phyloP scores from a whole-genome alignment of 2,329 filamentous ascomycete species.

The Sporothrix variecibatus region DNA sequence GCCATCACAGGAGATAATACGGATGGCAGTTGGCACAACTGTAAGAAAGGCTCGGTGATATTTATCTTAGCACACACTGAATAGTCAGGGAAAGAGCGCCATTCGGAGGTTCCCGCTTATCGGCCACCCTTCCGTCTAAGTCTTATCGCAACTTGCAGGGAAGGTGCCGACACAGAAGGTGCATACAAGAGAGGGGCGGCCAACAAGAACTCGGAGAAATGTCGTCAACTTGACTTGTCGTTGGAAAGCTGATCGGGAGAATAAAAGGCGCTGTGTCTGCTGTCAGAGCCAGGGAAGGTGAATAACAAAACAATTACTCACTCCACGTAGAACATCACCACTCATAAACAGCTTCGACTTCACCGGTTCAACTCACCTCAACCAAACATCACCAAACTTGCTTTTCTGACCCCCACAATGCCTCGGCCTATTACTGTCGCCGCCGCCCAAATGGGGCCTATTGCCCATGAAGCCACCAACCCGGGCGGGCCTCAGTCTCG shows the following conservation, averaged over 20 bases:
- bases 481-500: slow-evolving; percentile 42
- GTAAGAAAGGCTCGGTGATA: neutral
- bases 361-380: neutral
- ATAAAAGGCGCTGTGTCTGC: neutral
- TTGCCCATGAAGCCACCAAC: slow-evolving; percentile 37
- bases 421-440: slow-evolving; percentile 42
- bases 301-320: neutral
- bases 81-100: neutral
- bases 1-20: neutral
- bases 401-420: neutral
- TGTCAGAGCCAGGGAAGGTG: neutral
- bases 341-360: neutral
- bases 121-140: neutral
- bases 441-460: slow-evolving; percentile 56
- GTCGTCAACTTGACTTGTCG: neutral
- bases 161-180: neutral
- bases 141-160: neutral
- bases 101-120: slow-evolving; percentile 14
- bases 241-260: neutral
- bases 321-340: neutral
- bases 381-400: neutral
- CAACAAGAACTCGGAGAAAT: slow-evolving; percentile 3
- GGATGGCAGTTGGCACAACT: neutral
- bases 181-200: neutral
- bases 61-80: neutral